phyloP scores from a whole-genome alignment of 2,329 filamentous ascomycete species.

The Fusarium chlamydosporum region DNA sequence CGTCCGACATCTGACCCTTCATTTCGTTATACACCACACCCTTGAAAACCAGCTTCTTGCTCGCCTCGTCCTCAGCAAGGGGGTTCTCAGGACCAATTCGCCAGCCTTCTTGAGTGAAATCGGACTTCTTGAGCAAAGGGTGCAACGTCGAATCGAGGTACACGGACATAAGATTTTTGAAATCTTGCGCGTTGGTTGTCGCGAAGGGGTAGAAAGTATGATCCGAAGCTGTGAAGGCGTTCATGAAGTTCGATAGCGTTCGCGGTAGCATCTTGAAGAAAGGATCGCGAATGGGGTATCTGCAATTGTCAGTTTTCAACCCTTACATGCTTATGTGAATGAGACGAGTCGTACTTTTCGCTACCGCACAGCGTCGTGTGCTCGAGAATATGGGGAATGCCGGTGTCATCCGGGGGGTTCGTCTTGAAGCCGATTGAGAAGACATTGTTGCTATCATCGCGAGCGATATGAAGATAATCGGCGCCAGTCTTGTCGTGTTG shows the following conservation, averaged over 20 bases:
- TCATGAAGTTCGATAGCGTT: conserved; percentile 99
- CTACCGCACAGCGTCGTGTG: conserved; percentile 97
- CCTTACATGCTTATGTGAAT: neutral
- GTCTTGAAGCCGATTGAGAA: conserved; percentile 99
- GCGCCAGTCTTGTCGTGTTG: conserved; percentile 96
- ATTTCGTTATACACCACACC: conserved; percentile 99
- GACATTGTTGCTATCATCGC: conserved; percentile 98
- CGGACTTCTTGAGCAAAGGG: conserved; percentile 88
- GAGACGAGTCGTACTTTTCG: conserved; percentile 74
- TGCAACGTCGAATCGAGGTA: conserved; percentile 96
- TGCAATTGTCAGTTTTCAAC: conserved; percentile 58
- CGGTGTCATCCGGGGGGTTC: conserved; percentile 95
- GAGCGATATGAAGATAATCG: conserved; percentile 93
- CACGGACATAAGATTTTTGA: conserved; percentile 94
- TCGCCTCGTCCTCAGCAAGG: conserved; percentile 68
- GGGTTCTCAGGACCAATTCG: conserved; percentile 93
- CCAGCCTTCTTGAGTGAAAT: conserved; percentile 98
- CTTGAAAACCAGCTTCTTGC: conserved; percentile 88
- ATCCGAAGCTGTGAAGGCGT: conserved; percentile 95
- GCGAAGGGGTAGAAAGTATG: conserved; percentile 99
- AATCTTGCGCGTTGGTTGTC: conserved; percentile 95
- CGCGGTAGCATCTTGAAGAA: conserved; percentile 99
- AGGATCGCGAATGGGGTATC: conserved; percentile 96
- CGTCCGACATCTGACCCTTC: conserved; percentile 99
- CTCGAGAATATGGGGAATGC: conserved; percentile 96